phyloP scores from a whole-genome alignment of 805 yeast species.

The Candida nonsorbophila region DNA sequence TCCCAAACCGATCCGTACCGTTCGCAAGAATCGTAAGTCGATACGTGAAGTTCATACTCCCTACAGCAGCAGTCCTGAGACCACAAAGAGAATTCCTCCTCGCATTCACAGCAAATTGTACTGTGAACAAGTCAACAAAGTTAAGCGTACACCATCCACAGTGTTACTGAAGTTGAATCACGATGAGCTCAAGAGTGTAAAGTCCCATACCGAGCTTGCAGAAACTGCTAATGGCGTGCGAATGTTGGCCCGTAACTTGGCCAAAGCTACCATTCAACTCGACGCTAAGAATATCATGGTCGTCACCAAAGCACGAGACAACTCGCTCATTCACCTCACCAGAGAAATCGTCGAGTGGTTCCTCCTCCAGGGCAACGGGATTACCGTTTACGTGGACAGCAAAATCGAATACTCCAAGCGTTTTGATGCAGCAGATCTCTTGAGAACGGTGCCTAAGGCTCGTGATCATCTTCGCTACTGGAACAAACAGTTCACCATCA shows the following conservation, averaged over 20 bases:
- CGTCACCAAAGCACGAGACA: slow-evolving; percentile 87
- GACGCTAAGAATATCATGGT: slow-evolving; percentile 69
- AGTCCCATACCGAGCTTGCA: slow-evolving; percentile 70
- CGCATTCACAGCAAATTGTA: slow-evolving; percentile 25
- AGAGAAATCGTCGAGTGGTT: slow-evolving; percentile 80
- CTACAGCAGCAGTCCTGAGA: slow-evolving; percentile 10
- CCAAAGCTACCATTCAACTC: slow-evolving; percentile 65
- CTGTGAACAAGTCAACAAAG: slow-evolving; percentile 15
- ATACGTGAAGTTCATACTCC: slow-evolving; percentile 6
- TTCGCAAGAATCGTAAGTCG: slow-evolving; percentile 8
- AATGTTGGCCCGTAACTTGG: slow-evolving; percentile 63
- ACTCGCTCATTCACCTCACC: slow-evolving; percentile 67
- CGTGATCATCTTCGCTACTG: slow-evolving; percentile 55
- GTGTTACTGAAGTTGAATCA: slow-evolving; percentile 22
- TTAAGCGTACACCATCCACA: slow-evolving; percentile 13
- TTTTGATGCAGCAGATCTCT: slow-evolving; percentile 55
- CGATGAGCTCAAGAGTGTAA: slow-evolving; percentile 49
- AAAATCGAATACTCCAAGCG: slow-evolving; percentile 56
- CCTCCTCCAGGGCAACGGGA: slow-evolving; percentile 31
- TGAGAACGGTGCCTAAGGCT: slow-evolving; percentile 43
- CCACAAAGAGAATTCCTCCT: slow-evolving; percentile 14
- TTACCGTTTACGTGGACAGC: slow-evolving; percentile 67
- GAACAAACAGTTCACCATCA: slow-evolving; percentile 52
- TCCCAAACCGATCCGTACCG: too few species aligned
- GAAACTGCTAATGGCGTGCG: slow-evolving; percentile 81